Evolutionary conservation across 2,329 filamentous ascomycete species (phyloP), one percentile per base, ranked within the genome.

Genomic region (Phoma sp.): DNA sequence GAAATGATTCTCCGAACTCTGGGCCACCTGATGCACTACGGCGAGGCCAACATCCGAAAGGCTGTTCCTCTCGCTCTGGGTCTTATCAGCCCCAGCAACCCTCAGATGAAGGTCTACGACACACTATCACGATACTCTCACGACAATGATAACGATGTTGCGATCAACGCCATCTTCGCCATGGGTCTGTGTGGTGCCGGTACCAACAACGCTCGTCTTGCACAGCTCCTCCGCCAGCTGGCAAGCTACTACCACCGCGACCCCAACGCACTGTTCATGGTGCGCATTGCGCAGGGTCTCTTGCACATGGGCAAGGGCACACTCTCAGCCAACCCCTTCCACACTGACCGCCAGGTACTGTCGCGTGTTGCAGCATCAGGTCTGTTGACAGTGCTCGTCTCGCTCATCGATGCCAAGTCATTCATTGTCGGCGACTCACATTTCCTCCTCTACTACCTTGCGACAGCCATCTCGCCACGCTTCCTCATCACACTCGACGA

Each of bases 61-160:
- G 93, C 93, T 17, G 95, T 99, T 25, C 95, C 95, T 29, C 83
- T 99, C 48, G 95, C 95, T 21, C 96, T 99, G 92, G 96, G 93
- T 69, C 84, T 99, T 48, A 89, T 99, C 72, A 96, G 91, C 78
- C 92, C 96, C 11, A 97, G 92, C 79, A 99, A 99, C 80, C 95
- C 95, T 10, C 96, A 99, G 76, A 99, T 99, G 93, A 99, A 98
- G 83, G 91, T 99, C 40, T 99, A 99, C 80, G 95, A 99, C 76
- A 99, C 95, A 0, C 82, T 99, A 10, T 99, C 95, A 45, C 85
- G 95, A 71, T 99, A 99, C 83, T 96, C 90, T 61, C 95, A 99
- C 84, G 95, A 99, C 80, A 99, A 95, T 65, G 95, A 99, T 78
- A 96, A 93, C 59, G 95, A 99, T 69, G 95, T 99, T 39, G 95